Evolutionary conservation across 805 yeast genomes (phyloP), one percentile per base, ranked within the genome.

Genomic region (Ogataea saltuana): DNA sequence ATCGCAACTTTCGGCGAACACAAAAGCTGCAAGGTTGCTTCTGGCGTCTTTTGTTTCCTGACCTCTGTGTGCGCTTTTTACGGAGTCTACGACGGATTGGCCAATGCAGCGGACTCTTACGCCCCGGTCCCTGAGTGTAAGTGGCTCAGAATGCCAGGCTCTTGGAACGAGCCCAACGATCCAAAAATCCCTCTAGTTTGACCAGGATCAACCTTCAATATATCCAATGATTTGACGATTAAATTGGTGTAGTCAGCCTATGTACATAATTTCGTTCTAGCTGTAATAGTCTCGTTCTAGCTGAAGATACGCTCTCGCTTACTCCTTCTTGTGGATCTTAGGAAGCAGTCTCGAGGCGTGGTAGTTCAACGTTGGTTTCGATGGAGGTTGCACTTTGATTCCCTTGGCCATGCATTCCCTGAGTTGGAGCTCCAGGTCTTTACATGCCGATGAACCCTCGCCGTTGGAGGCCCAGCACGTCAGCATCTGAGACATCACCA

Each of bases 381-480:
- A 61, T 26, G 72, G 70, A 40, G 69, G 69, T 36, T 65, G 55
- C 10, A 48, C 45, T 45, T 56, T 54, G 11, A 46, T 44, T 29
- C 63, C 62, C 16, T 67, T 67, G 36, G 71, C 78, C 84, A 88
- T 85, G 61, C 97, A 90, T 11, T 66, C 65, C 59, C 87, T 87
- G 61, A 89, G 75, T 48, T 86, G 88, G 26, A 65, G 62, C 58
- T 84, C 95, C 35, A 87, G 65, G 6, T 69, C 71, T 18, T 74
- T 70, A 67, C 98, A 90, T 35, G 69, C 74, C 9, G 74, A 68
- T 17, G 83, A 70, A 47, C 93, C 90, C 64, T 88, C 95, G 37
- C 95, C 91, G 67, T 88, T 86, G 18, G 97, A 86, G 2, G 97
- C 95, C 98, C 98, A 90, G 69, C 98, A 90, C 72, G 85, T 87